Evolutionary conservation across 805 yeast species (phyloP), one percentile per base, ranked within the genome.

Genomic region (Blastobotrys robertii): DNA sequence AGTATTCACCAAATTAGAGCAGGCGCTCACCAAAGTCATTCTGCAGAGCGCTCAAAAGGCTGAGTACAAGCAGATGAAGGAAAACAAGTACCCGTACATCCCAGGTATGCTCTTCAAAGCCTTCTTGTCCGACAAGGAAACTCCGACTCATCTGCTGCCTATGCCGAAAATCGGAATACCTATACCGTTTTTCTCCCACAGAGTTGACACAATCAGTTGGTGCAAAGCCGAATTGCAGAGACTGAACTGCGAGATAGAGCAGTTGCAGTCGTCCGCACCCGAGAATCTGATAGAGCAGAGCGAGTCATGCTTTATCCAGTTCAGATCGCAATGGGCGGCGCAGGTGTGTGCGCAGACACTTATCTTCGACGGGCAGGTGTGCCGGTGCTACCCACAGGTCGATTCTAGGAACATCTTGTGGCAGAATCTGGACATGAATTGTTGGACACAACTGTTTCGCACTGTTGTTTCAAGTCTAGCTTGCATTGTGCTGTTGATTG

Each of bases 381-480:
- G 32, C 37, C 4, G 30, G 34, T 10, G 34, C 30, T 30, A 41
- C 30, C 9, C 41, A 22, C 80, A 77, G 12, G 70, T 81, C 2
- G 72, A 80, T 52, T 82, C 88, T 1, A 58, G 68, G 7, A 94
- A 84, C 53, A 66, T 87, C 1, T 60, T 80, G 1, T 87, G 97
- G 96, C 53, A 62, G 0, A 84, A 84, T 50, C 50, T 84, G 4
- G 54, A 52, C 63, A 3, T 51, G 10, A 60, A 59, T 22, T 64
- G 68, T 14, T 50, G 64, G 48, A 51, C 66, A 2, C 58, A 57
- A 8, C 60, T 63, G 12, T 15, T 68, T 0, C 69, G 77, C 53
- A 61, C 64, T 11, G 55, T 67, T 2, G 32, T 68, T 3, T 78
- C 81, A 0, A 70, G 69, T 22, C 38, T 70, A 3, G 31, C 73